Conservation (phyloP, 169 alveolate genomes). For the Amoebophrya sp. region DNA sequence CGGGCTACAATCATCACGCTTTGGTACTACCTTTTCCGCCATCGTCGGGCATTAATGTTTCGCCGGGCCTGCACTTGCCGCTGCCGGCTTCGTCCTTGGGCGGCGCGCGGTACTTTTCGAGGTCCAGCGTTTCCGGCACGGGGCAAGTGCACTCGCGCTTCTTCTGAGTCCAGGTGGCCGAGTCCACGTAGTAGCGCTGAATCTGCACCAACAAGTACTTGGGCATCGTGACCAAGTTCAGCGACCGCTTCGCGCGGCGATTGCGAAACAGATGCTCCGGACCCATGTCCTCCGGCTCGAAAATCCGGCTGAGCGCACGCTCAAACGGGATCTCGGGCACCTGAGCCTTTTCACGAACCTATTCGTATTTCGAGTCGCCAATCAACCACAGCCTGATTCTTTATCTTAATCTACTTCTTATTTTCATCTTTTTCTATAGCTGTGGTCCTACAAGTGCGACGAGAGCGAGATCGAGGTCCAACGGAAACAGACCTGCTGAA, state of each 20-base stretch:
- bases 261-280: neutral
- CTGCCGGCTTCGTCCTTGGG: neutral
- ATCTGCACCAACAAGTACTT: slow-evolving; percentile 7
- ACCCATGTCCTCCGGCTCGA: neutral
- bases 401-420: too few relatives aligned
- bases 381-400: too few relatives aligned
- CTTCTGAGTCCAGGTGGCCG: slow-evolving; percentile 6
- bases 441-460: too few relatives aligned
- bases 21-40: too few relatives aligned
- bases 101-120: slow-evolving; percentile 12
- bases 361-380: too few relatives aligned
- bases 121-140: neutral
- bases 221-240: slow-evolving; percentile 11
- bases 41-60: slow-evolving; percentile 7
- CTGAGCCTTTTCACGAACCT: too few relatives aligned
- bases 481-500: too few relatives aligned
- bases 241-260: neutral
- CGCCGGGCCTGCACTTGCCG: neutral
- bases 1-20: too few relatives aligned
- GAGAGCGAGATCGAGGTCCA: too few relatives aligned
- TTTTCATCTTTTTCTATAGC: too few relatives aligned
- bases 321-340: neutral
- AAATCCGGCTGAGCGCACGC: neutral
- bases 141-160: slow-evolving; percentile 10
- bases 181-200: slow-evolving; percentile 7